Percentiles rank a stretch among this genome's conserved stretches.
phyloP scores from a whole-genome alignment of 2,329 filamentous ascomycete species.

The Tolypocladium endophyticum region DNA sequence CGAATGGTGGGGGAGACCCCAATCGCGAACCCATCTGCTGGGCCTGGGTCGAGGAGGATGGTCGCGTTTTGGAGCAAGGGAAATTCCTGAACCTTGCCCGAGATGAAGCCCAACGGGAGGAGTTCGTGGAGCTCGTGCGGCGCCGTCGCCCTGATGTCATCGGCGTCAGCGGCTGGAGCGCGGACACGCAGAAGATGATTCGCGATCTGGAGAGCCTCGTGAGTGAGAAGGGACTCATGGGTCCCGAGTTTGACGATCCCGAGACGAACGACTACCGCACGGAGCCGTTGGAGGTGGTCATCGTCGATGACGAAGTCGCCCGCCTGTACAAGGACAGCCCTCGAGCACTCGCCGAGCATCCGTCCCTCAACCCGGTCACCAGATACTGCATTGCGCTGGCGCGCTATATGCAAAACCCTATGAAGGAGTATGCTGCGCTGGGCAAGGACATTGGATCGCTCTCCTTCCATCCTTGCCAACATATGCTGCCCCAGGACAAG shows the following conservation, averaged over 20 bases:
- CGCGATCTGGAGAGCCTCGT: slow-evolving; percentile 73
- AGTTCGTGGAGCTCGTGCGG: slow-evolving; percentile 69
- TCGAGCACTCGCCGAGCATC: slow-evolving; percentile 69
- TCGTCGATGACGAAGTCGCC: slow-evolving; percentile 96
- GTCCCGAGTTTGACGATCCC: slow-evolving; percentile 69
- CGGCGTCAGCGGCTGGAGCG: slow-evolving; percentile 77
- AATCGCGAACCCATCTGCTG: slow-evolving; percentile 74
- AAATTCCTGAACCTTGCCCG: slow-evolving; percentile 70
- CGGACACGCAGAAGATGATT: slow-evolving; percentile 75
- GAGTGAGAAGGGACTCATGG: slow-evolving; percentile 63
- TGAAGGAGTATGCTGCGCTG: slow-evolving; percentile 92
- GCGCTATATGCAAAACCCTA: slow-evolving; percentile 85
- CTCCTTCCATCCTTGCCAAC: slow-evolving; percentile 81
- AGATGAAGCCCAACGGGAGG: slow-evolving; percentile 56
- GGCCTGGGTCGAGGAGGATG: slow-evolving; percentile 90
- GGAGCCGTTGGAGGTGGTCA: slow-evolving; percentile 76
- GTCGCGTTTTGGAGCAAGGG: slow-evolving; percentile 78
- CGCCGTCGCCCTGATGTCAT: slow-evolving; percentile 82
- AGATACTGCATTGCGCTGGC: slow-evolving; percentile 86
- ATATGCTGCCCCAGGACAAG: slow-evolving; percentile 79
- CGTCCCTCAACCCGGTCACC: slow-evolving; percentile 65
- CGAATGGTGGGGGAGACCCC: slow-evolving; percentile 69
- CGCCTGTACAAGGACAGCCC: slow-evolving; percentile 87
- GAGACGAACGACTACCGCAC: slow-evolving; percentile 66
- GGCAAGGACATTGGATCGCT: slow-evolving; percentile 81